Evolutionary conservation across 805 yeast genomes (phyloP).

Genomic region (Ogataea philodendri): DNA sequence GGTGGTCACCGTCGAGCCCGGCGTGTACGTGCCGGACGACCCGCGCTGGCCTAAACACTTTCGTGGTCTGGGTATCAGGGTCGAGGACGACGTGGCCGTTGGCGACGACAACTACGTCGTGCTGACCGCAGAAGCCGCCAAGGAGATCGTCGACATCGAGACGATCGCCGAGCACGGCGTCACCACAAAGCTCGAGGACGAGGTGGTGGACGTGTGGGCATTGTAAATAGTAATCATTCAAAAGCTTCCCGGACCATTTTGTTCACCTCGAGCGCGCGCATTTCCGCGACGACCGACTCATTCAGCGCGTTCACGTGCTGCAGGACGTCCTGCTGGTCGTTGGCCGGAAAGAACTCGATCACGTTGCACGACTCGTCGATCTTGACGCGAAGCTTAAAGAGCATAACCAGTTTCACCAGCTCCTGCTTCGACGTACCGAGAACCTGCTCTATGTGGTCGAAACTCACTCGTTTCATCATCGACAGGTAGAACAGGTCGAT

Average conservation of each 20-base stretch:
- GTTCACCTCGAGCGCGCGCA: constrained; percentile 22
- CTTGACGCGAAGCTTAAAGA: constrained; percentile 28
- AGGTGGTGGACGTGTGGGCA: constrained; percentile 35
- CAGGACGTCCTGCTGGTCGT: constrained; percentile 3
- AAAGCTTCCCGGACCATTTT: constrained; percentile 16
- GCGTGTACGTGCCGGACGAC: constrained; percentile 79
- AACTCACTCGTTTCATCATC: constrained; percentile 23
- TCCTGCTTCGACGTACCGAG: constrained; percentile 24
- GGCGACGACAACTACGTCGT: constrained; percentile 55
- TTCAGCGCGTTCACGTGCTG: constrained; percentile 11
- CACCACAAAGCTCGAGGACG: constrained; percentile 44
- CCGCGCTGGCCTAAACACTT: constrained; percentile 74
- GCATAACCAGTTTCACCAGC: constrained; percentile 20
- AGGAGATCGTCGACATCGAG: constrained; percentile 83
- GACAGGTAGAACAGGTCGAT: constrained; percentile 35
- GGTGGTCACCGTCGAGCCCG: constrained; percentile 95
- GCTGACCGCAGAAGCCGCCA: constrained; percentile 79
- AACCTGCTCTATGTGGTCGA: constrained; percentile 22
- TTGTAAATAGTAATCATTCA: constrained; percentile 15
- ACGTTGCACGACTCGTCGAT: constrained; percentile 19
- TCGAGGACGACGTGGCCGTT: constrained; percentile 89
- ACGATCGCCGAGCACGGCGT: constrained; percentile 59
- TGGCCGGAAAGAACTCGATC: constrained; percentile 13
- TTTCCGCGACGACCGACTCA: constrained; percentile 15
- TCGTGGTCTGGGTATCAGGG: constrained; percentile 88